Conservation (phyloP, 306 rosid species). For the Quercus robur region DNA sequence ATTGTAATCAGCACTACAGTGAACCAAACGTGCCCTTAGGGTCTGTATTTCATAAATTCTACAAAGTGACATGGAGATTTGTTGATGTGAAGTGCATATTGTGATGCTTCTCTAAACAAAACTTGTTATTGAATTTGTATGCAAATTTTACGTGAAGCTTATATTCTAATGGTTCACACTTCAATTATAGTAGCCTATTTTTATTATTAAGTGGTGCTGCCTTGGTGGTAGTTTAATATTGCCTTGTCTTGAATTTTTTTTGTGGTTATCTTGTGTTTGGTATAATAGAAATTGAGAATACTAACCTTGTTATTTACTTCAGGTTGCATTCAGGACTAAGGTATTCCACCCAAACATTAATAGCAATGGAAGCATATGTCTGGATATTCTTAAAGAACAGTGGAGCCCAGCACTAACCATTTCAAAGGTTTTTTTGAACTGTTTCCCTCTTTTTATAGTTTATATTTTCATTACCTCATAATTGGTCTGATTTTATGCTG, state of each 20-base stretch:
- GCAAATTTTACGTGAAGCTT: neutral
- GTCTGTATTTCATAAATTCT: neutral
- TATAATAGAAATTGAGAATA: neutral
- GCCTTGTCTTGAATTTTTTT: neutral
- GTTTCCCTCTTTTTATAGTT: neutral
- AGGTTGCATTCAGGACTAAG: slow-evolving; percentile 93
- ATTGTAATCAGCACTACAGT: too few species aligned
- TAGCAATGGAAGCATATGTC: slow-evolving; percentile 84
- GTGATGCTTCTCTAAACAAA: neutral
- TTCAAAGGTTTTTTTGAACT: slow-evolving; percentile 59
- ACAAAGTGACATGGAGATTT: neutral
- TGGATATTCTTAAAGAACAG: slow-evolving; percentile 87
- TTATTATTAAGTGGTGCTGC: neutral
- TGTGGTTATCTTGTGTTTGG: neutral
- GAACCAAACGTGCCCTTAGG: too few species aligned
- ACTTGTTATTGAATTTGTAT: neutral
- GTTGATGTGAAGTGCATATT: neutral
- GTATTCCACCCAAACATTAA: slow-evolving; percentile 95
- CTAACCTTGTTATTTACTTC: slow-evolving; percentile 17
- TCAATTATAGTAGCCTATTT: neutral
- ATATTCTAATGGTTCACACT: neutral
- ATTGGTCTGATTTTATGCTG: neutral
- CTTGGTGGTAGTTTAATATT: neutral
- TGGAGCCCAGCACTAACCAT: slow-evolving; percentile 91
- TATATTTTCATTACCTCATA: neutral